Evolutionary conservation across 2,329 filamentous ascomycete species (phyloP), one percentile per base, ranked within the genome.

Genomic region (Trichothecium sympodiale): DNA sequence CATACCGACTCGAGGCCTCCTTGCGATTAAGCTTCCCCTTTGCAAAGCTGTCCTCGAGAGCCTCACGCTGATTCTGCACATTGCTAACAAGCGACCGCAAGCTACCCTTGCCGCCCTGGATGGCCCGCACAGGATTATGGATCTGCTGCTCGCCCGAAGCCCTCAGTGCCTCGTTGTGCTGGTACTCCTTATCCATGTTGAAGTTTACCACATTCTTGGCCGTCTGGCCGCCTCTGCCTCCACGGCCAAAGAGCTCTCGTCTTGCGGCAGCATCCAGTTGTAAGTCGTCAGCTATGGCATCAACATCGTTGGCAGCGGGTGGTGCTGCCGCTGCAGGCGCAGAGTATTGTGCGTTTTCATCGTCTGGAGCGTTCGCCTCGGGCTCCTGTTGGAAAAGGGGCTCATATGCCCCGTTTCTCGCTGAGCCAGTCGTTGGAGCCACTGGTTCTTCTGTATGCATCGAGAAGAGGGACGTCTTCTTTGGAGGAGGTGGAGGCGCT

Each of bases 41-140:
- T 15, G 86, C 86, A 64, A 94, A 95, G 54, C 84, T 88, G 51
- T 96, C 89, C 59, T 95, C 87, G 45, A 95, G 62, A 3, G 86
- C 87, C 9, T 94, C 86, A 52, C 79, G 78, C 60, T 96, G 87
- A 42, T 70, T 83, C 46, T 77, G 77, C 17, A 84, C 88, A 41
- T 82, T 82, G 57, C 77, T 86, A 45, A 96, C 83, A 47, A 96
- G 67, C 62, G 94, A 87, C 52, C 80, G 79, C 55, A 96, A 66
- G 49, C 74, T 93, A 60, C 95, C 87, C 63, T 95, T 95, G 44
- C 59, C 59, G 40, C 86, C 84, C 4, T 87, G 83, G 17, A 84
- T 79, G 52, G 94, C 81, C 35, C 86, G 80, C 38, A 95, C 80
- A 7, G 87, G 83, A 49, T 89, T 88, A 60, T 93, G 83, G 34